Conservation (phyloP, 164 flowering plant species). For the Vitis vinifera region ASM3070453v1 NC_081814.1:15259501-15260000, state of each 20-base stretch:
- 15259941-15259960: conserved; percentile 24
- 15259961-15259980: conserved; percentile 11
- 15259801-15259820: no score
- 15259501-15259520: conserved; percentile 22
- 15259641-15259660: conserved; percentile 25
- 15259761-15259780: conserved; percentile 9
- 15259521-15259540: conserved; percentile 21
- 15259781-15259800: not conserved
- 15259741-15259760: conserved; percentile 40
- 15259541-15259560: conserved; percentile 29
- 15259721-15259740: conserved; percentile 18
- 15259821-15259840: no score
- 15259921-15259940: not conserved
- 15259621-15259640: conserved; percentile 7
- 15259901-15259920: conserved; percentile 4
- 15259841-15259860: not conserved
- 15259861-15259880: no score
- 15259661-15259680: conserved; percentile 24
- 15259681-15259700: conserved; percentile 23
- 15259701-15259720: conserved; percentile 34
- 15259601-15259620: not conserved
- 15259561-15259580: conserved; percentile 23
- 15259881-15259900: not conserved
- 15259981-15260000: conserved; percentile 22
- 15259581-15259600: conserved; percentile 32